Evolutionary conservation across 148 eudicot genomes (phyloP), one percentile per base, ranked within the genome.

Genomic region (Vaccinium darrowii): DNA sequence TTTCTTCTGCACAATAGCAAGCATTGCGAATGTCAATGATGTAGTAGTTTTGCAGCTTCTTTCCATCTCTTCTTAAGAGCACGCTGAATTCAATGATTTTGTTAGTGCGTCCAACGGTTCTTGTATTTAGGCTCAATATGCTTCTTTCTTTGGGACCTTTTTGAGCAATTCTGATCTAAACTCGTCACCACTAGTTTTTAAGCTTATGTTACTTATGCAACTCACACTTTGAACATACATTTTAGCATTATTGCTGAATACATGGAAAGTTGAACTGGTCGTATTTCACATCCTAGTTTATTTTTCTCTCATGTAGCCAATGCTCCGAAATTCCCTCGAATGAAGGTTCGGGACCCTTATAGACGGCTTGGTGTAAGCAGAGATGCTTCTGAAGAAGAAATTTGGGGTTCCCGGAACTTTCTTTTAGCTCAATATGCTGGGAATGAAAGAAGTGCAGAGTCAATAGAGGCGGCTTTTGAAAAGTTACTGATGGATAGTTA

Each of bases 401-500:
- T 94, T 51, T 96, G 99, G 99, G 90, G 91, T 81, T 88, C 97
- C 81, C 94, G 97, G 73, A 96, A 96, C 89, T 96, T 96, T 86
- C 94, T 96, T 51, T 79, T 92, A 83, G 87, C 90, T 85, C 99
- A 96, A 30, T 96, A 94, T 88, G 92, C 95, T 39, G 85, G 83
- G 54, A 93, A 96, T 89, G 99, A 96, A 91, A 91, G 89, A 88
- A 95, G 98, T 88, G 93, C 89, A 73, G 99, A 96, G 85, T 90
- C 99, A 54, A 93, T 96, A 84, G 99, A 96, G 88, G 94, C 91
- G 81, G 98, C 99, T 81, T 96, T 94, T 82, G 99, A 96, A 87
- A 96, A 91, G 86, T 90, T 96, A 67, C 89, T 96, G 30, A 96
- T 93, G 95, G 79, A 62, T 78, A 93, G 99, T 89, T 96, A 92